These are phyloP conservation scores for Mycena rebaudengoi DNA, from an alignment of 768 basidiomycete genomes.

Conservation along the genomic window DNA sequence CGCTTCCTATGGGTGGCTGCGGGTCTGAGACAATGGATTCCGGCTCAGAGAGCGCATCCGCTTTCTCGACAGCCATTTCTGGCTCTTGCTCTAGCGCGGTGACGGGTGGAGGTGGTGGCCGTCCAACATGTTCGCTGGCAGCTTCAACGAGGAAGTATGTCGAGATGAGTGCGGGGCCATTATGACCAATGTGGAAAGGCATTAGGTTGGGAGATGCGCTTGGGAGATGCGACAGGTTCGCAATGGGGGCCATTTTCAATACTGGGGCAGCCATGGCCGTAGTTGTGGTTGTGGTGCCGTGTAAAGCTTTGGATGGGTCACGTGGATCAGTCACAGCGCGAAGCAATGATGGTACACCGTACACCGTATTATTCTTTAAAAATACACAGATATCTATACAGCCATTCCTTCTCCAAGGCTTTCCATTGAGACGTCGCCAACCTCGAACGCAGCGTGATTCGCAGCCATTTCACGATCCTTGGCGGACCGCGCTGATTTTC, in stretches of 20 bases:
- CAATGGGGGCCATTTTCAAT: constrained; percentile 13
- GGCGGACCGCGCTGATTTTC: constrained; percentile 15
- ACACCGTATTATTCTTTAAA: too few species aligned
- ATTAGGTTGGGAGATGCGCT: constrained; percentile 73
- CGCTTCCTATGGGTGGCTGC: constrained; percentile 6
- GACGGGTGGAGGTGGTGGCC: constrained; percentile 27
- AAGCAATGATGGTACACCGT: constrained; percentile 16
- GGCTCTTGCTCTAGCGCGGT: constrained; percentile 5
- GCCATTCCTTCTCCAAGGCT: constrained; percentile 11
- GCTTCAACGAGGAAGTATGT: constrained; percentile 74
- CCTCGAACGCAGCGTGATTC: constrained; percentile 7
- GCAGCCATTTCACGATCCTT: constrained; percentile 7
- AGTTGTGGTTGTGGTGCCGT: not conserved
- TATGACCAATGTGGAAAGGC: constrained; percentile 82
- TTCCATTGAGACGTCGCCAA: constrained; percentile 19
- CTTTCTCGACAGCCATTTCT: not conserved
- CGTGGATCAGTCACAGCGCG: constrained; percentile 21
- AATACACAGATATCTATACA: constrained; percentile 16
- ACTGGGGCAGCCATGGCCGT: constrained; percentile 17
- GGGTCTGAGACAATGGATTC: not conserved
- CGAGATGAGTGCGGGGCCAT: constrained; percentile 76
- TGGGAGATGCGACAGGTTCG: constrained; percentile 31
- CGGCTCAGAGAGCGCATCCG: too few species aligned
- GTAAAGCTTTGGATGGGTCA: not conserved
- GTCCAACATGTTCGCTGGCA: constrained; percentile 40